These are phyloP conservation scores for Kokia cookei DNA, from an alignment of 441 rosid species.

Conservation along the genomic window DNA sequence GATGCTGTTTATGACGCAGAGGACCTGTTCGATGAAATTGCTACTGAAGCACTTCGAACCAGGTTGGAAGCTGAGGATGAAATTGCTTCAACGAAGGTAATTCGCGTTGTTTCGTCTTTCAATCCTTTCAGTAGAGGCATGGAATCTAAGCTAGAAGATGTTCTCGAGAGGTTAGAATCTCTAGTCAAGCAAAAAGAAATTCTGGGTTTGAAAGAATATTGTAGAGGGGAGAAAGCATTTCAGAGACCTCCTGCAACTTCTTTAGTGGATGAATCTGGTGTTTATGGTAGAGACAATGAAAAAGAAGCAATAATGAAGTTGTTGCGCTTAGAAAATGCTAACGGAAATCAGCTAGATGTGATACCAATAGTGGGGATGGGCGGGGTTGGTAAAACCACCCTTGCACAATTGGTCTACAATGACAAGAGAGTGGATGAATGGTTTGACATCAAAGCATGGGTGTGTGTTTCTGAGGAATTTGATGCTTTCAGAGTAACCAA, in stretches of 20 bases:
- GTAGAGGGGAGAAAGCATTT: background rate
- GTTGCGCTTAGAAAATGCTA: background rate
- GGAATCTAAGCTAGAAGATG: background rate
- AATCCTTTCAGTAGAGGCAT: background rate
- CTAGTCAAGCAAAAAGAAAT: background rate
- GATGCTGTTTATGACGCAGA: constrained; percentile 28
- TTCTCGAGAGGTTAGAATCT: background rate
- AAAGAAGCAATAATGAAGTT: background rate
- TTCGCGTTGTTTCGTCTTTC: background rate
- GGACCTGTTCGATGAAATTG: constrained; percentile 34
- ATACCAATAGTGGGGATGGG: constrained; percentile 3
- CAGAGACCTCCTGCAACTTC: background rate
- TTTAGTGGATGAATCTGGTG: constrained; percentile 1
- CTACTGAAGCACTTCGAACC: constrained; percentile 1
- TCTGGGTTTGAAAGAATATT: background rate
- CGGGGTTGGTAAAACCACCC: constrained; percentile 4
- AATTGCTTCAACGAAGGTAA: background rate
- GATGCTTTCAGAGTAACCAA: background rate
- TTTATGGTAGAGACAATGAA: background rate
- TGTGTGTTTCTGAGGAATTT: constrained; percentile 6
- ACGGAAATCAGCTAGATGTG: background rate
- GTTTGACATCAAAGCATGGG: constrained; percentile 4
- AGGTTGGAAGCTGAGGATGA: background rate
- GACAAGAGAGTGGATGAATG: constrained; percentile 2
- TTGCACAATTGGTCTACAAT: constrained; percentile 5